Evolutionary conservation across 352 stramenopile genomes (phyloP).

Genomic region (Phytophthora macrochlamydospora): DNA sequence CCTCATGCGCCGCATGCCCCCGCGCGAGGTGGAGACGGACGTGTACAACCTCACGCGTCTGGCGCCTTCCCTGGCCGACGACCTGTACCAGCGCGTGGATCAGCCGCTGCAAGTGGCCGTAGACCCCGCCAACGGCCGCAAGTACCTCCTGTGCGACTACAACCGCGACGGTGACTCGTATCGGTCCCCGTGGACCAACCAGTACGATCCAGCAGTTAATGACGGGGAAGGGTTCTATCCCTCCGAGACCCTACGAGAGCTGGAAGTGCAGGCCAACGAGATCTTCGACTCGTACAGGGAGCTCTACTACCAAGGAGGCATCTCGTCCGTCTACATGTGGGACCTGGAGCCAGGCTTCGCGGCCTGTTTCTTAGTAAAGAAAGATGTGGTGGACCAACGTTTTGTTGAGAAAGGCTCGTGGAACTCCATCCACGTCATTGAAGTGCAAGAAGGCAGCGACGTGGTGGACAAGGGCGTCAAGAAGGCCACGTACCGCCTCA

Average conservation of each 20-base stretch:
- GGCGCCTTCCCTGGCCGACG: conserved; percentile 82
- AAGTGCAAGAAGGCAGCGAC: conserved; percentile 75
- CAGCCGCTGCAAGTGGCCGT: conserved; percentile 90
- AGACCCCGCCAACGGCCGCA: conserved; percentile 85
- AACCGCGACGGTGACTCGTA: conserved; percentile 95
- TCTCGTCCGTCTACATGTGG: conserved; percentile 96
- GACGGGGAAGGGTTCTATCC: conserved; percentile 91
- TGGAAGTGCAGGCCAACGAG: conserved; percentile 95
- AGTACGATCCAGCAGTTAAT: conserved; percentile 79
- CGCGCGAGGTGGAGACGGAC: conserved; percentile 83
- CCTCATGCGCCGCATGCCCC: conserved; percentile 90
- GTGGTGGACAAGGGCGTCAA: conserved; percentile 38
- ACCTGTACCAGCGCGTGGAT: conserved; percentile 93
- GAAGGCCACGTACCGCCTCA: conserved; percentile 91
- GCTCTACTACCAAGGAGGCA: conserved; percentile 95
- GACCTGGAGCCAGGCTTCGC: conserved; percentile 94
- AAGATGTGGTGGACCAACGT: conserved; percentile 83
- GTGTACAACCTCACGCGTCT: conserved; percentile 87
- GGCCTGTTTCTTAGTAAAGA: conserved; percentile 95
- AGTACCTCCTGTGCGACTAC: conserved; percentile 95
- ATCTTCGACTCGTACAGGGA: conserved; percentile 97
- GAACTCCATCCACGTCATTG: conserved; percentile 96
- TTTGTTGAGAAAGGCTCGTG: conserved; percentile 89
- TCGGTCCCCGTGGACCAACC: conserved; percentile 94
- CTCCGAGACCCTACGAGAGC: conserved; percentile 85